phyloP scores from a whole-genome alignment of 2,329 filamentous ascomycete genomes.

The Diplodia scrobiculata region DNA sequence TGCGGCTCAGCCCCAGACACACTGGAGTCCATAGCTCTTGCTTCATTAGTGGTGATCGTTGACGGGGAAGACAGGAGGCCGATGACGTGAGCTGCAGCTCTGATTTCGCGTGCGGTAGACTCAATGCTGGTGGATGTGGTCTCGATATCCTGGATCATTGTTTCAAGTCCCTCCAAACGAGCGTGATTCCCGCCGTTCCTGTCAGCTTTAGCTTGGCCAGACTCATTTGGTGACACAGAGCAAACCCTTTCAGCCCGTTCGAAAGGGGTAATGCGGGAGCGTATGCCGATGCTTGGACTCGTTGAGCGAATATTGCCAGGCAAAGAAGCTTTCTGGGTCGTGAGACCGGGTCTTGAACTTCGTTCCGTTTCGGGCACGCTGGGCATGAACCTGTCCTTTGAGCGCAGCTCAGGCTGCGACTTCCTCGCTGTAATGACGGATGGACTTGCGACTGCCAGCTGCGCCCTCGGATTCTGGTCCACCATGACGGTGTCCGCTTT shows the following conservation, averaged over 20 bases:
- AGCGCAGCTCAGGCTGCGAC: conserved; percentile 10
- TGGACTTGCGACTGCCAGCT: not conserved
- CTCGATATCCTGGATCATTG: conserved; percentile 5
- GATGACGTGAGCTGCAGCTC: conserved; percentile 6
- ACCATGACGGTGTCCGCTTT: not conserved
- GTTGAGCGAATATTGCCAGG: conserved; percentile 1
- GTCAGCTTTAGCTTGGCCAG: conserved; percentile 8
- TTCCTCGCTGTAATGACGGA: conserved; percentile 1
- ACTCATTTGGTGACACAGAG: conserved; percentile 9
- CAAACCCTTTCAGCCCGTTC: conserved; percentile 6
- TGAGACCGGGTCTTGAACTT: conserved; percentile 1
- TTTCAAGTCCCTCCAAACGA: not conserved
- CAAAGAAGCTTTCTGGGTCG: not conserved
- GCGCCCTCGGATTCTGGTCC: not conserved
- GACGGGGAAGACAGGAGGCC: not conserved
- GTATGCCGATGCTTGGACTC: conserved; percentile 22
- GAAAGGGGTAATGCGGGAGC: conserved; percentile 3
- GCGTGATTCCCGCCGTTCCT: conserved; percentile 1
- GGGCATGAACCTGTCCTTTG: not conserved
- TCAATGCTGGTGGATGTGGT: conserved; percentile 12
- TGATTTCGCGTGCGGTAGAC: conserved; percentile 7
- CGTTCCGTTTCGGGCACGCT: not conserved
- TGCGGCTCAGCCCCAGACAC: conserved; percentile 4
- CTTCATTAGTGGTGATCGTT: not conserved
- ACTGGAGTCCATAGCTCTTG: not conserved